These are phyloP conservation scores for Monascus ruber DNA, from an alignment of 2,329 filamentous ascomycete species.

Conservation along the genomic window DNA sequence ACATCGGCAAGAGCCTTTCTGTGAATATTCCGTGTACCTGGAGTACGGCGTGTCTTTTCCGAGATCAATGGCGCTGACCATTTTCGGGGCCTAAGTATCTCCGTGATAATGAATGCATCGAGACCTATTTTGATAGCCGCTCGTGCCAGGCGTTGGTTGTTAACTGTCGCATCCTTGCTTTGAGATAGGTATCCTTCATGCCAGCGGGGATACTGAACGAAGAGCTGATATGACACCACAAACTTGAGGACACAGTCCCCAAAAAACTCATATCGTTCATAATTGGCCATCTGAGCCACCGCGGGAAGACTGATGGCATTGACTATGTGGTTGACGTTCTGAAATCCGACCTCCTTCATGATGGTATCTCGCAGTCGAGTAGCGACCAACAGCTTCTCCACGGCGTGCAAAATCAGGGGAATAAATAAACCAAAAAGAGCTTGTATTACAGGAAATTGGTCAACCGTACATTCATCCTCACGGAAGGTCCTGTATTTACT, in stretches of 20 bases:
- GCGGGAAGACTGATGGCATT: constrained; percentile 60
- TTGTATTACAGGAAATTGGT: constrained; percentile 35
- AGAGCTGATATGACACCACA: constrained; percentile 55
- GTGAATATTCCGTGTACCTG: constrained; percentile 39
- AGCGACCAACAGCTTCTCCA: constrained; percentile 56
- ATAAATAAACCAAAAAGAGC: constrained; percentile 49
- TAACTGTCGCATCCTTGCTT: constrained; percentile 58
- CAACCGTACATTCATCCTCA: constrained; percentile 17
- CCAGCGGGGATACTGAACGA: constrained; percentile 49
- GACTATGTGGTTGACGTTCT: constrained; percentile 45
- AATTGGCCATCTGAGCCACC: constrained; percentile 52
- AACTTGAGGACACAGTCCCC: constrained; percentile 78
- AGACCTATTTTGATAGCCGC: constrained; percentile 54
- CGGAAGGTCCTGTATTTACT: constrained; percentile 4
- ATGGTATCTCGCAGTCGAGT: constrained; percentile 46
- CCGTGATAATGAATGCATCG: constrained; percentile 60
- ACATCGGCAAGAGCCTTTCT: constrained; percentile 80
- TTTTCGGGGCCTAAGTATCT: constrained; percentile 54
- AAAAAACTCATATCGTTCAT: constrained; percentile 76
- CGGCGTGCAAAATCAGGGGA: constrained; percentile 59
- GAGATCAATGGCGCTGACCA: constrained; percentile 59
- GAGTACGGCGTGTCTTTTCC: constrained; percentile 16
- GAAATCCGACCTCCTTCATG: constrained; percentile 43
- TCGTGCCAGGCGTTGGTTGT: constrained; percentile 60
- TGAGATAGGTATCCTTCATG: constrained; percentile 66